These are phyloP conservation scores for Starmerella apis DNA, from an alignment of 805 yeast genomes.

Conservation along the genomic window DNA sequence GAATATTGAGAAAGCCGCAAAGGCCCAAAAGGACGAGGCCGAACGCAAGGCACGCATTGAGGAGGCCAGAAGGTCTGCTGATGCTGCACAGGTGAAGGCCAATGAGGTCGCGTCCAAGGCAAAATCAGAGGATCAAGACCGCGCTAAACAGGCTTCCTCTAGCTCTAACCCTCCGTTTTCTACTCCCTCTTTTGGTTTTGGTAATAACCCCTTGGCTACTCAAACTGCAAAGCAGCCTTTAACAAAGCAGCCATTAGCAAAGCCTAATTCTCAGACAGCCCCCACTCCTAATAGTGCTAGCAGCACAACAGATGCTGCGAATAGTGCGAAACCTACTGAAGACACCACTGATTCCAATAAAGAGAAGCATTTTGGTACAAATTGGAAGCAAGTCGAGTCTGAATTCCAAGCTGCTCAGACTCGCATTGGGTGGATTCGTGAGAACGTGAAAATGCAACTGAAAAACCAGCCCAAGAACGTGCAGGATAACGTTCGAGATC, in stretches of 20 bases:
- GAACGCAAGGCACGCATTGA: constrained; percentile 5
- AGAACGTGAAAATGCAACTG: constrained; percentile 47
- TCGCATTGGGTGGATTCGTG: constrained; percentile 43
- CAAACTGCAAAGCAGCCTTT: constrained; percentile 3
- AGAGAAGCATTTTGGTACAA: constrained; percentile 19
- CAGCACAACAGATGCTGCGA: too few species aligned
- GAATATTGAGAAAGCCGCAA: constrained; percentile 8
- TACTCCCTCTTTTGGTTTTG: not conserved
- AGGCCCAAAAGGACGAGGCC: constrained; percentile 20
- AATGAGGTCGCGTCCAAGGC: not conserved
- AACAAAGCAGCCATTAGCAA: too few species aligned
- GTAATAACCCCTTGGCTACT: too few species aligned
- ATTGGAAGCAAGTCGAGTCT: constrained; percentile 27
- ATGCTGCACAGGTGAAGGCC: not conserved
- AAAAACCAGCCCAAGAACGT: constrained; percentile 39
- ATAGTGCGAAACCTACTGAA: too few species aligned
- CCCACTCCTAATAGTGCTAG: too few species aligned
- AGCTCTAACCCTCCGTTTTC: not conserved
- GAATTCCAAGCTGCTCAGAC: constrained; percentile 30
- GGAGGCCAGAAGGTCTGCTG: not conserved
- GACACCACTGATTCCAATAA: too few species aligned
- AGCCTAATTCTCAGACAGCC: too few species aligned
- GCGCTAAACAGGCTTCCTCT: not conserved
- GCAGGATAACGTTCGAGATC: constrained; percentile 46
- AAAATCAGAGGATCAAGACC: not conserved